Evolutionary conservation across 2,329 filamentous ascomycete genomes (phyloP), one percentile per base, ranked within the genome.

Genomic region (Biscogniauxia mediterranea): DNA sequence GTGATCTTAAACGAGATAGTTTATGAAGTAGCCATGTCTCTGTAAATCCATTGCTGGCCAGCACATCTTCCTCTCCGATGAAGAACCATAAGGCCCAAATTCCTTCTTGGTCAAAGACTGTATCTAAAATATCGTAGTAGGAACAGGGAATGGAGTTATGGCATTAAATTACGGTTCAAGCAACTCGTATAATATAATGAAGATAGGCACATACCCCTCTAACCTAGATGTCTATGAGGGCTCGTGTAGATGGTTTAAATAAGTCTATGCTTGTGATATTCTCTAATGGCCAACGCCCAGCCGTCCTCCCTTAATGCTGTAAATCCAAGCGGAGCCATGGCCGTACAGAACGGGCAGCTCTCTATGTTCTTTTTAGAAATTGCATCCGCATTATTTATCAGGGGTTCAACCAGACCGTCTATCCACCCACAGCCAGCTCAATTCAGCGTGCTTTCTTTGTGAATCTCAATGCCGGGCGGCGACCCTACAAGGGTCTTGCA

Each of bases 401-500:
- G 17, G 38, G 17, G 5, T 23, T n/a, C 25, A 42, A 64, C 63
- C 20, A 38, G 32, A 6, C 21, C 5, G 23, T 59, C 6, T 54
- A 53, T 20, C 49, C 32, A 11, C 15, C 13, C 15, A 17, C 15
- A 11, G 38, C 6, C 20, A 20, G 11, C 5, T 42, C 52, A 56
- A 19, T 9, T 58, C 1, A 69, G 54, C 19, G 66, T 61, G 50
- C 66, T 65, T 63, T 83, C 80, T 69, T 83, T 83, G 68, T 84
- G 81, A 64, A 84, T 83, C 68, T 84, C 82, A 55, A 84, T 79
- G 28, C 80, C 69, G 0, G 81, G 77, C 21, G 81, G 81, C 3
- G 82, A 81, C 0, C 81, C 81, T 1, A 82, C 81, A 17, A 84
- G 70, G 3, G 80, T 67, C 75, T 84, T 84, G 74, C 80, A 83